A percentile compares a stretch with the other conserved stretches of the same genome.
phyloP scores from a whole-genome alignment of 768 basidiomycete genomes.

The Suillus fuscotomentosus region DNA sequence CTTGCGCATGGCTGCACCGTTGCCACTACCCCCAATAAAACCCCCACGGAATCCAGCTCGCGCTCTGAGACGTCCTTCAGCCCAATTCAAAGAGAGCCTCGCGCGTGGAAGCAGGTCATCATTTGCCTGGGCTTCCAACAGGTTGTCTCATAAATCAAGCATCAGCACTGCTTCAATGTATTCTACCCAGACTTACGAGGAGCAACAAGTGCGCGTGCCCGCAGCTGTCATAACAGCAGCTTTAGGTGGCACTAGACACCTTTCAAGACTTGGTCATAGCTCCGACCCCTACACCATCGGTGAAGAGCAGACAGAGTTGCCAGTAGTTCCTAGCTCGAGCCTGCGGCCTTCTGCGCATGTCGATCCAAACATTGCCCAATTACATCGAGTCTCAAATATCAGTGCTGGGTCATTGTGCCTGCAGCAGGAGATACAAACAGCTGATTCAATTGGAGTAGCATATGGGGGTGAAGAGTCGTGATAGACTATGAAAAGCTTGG shows the following conservation, averaged over 20 bases:
- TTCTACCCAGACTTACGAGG: constrained; percentile 39
- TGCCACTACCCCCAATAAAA: background rate
- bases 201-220: constrained; percentile 29
- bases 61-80: background rate
- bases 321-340: background rate
- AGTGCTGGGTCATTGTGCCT: constrained; percentile 24
- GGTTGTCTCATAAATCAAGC: constrained; percentile 21
- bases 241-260: constrained; percentile 25
- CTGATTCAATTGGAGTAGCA: constrained; percentile 21
- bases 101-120: background rate
- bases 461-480: constrained; percentile 25
- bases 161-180: constrained; percentile 35
- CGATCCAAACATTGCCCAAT: constrained; percentile 2
- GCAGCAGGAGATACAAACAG: constrained; percentile 13
- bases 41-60: constrained; percentile 1
- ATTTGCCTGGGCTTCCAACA: background rate
- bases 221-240: constrained; percentile 38
- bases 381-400: constrained; percentile 28
- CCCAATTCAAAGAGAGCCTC: background rate
- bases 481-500: background rate
- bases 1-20: background rate
- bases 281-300: constrained; percentile 15
- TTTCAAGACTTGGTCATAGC: constrained; percentile 13
- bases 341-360: background rate
- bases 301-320: background rate